Base-by-base conservation (phyloP, 768 basidiomycete genomes). In the Kwoniella botswanensis region DNA sequence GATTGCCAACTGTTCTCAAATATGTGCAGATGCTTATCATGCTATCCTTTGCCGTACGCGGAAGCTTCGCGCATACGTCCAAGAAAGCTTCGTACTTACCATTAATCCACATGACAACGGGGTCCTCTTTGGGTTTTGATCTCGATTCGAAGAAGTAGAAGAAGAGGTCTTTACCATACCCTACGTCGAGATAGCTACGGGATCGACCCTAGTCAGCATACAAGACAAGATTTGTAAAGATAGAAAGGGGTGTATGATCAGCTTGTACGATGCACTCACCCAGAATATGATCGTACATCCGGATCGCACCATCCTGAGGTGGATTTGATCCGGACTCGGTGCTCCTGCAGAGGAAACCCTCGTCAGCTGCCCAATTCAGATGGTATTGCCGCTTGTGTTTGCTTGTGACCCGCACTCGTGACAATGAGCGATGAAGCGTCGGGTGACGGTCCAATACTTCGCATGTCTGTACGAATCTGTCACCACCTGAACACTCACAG, bases 91-190 rank as follows among this genome's bases (percentile, higher is more conserved):
- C 26, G 26, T 26, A 26, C 26, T 3, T 26, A 71, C 79, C 80
- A 68, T 83, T 82, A 73, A 84, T 83, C 84, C 83, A 84, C 76
- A 83, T 82, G 59, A 82, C 54, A 3, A 84, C 79, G 0, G 83
- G 83, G 65, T 84, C 84, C 18, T 78, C 73, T 11, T 71, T 73
- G 1, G 84, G 83, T 41, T 80, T 75, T 4, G 85, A 85, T 71
- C 91, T 84, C 71, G 88, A 89, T 82, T 91, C 90, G 80, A 91
- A 92, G 83, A 91, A 91, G 82, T 90, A 90, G 84, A 91, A 91
- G 68, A 80, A 83, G 12, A 83, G 74, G 44, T 83, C 81, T 61
- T 74, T 67, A 52, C 81, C 82, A 29, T 81, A 71, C 0, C 81
- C 82, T 12, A 80, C 74, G 66, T 81, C 79, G 50, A 83, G 77